These are phyloP conservation scores for Coemansia sp. DNA, from an alignment of 371 early-diverging fungal genomes.

Conservation along the genomic window DNA sequence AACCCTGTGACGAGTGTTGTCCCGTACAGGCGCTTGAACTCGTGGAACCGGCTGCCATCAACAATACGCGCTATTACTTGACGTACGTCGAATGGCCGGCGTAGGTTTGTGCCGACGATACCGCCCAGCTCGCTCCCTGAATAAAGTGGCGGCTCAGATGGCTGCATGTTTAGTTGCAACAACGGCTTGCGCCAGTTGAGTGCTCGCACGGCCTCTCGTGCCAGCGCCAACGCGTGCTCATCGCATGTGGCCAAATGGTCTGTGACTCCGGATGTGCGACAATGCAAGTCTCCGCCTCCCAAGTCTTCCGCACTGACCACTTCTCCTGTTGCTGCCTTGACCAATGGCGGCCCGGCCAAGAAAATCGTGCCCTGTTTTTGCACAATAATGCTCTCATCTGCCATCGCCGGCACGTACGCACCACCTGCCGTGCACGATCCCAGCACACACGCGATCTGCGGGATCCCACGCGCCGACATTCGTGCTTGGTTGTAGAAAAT, in stretches of 20 bases:
- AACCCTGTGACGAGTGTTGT: conserved; percentile 93
- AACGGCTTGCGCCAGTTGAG: conserved; percentile 75
- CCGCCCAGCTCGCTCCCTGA: conserved; percentile 86
- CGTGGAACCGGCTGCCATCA: conserved; percentile 90
- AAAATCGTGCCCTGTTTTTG: conserved; percentile 96
- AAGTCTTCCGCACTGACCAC: conserved; percentile 92
- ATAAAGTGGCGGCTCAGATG: conserved; percentile 83
- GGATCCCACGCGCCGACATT: conserved; percentile 87
- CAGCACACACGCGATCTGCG: conserved; percentile 95
- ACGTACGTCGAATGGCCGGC: conserved; percentile 88
- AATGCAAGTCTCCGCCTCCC: conserved; percentile 97
- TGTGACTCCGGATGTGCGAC: conserved; percentile 91
- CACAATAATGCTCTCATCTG: conserved; percentile 97
- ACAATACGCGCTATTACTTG: conserved; percentile 96
- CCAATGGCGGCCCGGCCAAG: conserved; percentile 95
- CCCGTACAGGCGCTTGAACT: conserved; percentile 96
- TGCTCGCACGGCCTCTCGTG: conserved; percentile 81
- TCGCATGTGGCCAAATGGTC: conserved; percentile 94
- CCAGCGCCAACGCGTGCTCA: conserved; percentile 87
- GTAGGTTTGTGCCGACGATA: conserved; percentile 92
- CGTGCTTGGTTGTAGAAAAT: conserved; percentile 96
- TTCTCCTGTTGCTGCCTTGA: conserved; percentile 97
- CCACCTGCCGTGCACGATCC: conserved; percentile 99
- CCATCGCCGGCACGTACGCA: conserved; percentile 98
- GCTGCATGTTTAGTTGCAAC: conserved; percentile 54